A percentile compares a stretch with the other conserved stretches of the same genome.
These are phyloP conservation scores for Spathaspora sp. DNA, from an alignment of 1,139 yeast species.

Conservation along the genomic window DNA sequence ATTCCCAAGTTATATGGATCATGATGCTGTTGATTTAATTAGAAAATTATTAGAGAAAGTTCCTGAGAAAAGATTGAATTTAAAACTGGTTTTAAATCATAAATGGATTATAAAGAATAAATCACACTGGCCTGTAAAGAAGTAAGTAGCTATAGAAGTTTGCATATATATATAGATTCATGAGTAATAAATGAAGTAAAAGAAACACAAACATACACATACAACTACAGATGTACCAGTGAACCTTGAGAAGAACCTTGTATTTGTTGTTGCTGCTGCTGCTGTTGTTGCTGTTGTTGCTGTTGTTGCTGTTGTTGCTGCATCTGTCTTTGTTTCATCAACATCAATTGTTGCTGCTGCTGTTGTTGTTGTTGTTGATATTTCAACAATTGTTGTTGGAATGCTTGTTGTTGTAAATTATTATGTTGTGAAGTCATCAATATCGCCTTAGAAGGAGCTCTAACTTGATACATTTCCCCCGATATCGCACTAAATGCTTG, in stretches of 20 bases:
- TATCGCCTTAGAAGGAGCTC: conserved; percentile 61
- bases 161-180: not conserved
- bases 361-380: conserved; percentile 44
- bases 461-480: conserved; percentile 56
- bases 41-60: conserved; percentile 57
- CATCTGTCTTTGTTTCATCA: conserved; percentile 30
- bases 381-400: conserved; percentile 50
- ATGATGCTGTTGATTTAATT: conserved; percentile 79
- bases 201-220: not conserved
- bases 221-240: conserved; percentile 1
- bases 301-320: conserved; percentile 20
- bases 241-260: conserved; percentile 13
- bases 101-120: conserved; percentile 80
- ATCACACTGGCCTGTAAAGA: conserved; percentile 37
- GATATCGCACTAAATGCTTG: conserved; percentile 53
- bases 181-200: not conserved
- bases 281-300: conserved; percentile 34
- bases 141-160: not conserved
- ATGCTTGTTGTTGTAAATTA: conserved; percentile 45
- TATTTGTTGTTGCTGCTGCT: conserved; percentile 26
- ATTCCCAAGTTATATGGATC: conserved; percentile 67
- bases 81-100: conserved; percentile 64
- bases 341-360: conserved; percentile 30
- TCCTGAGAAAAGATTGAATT: conserved; percentile 63
- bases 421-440: conserved; percentile 45